Base-by-base conservation (phyloP, 2,329 filamentous ascomycete genomes). In the Stromatinia cepivora region DNA sequence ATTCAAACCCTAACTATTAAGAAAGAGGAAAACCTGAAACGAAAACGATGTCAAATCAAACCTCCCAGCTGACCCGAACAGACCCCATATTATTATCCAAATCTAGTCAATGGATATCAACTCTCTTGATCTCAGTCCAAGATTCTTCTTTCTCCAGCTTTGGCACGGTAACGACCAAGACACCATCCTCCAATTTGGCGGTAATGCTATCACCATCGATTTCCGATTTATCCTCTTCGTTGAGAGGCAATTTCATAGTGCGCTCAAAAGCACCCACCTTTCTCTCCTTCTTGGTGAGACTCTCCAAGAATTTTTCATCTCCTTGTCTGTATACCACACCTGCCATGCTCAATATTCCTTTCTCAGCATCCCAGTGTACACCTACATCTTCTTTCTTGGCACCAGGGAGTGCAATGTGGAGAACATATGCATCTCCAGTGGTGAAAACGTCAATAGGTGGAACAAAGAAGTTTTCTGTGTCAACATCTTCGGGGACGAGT, bases 401-500 rank as follows among this genome's bases (percentile, higher is more conserved):
- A 36, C 92, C 92, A 0, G 93, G 91, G 0, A 96, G 84, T 1
- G 91, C 89, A 61, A 88, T 77, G 79, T 95, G 92, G 11, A 95
- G 81, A 56, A 93, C 82, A 78, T 88, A 93, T 20, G 87, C 80
- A 45, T 81, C 80, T 9, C 87, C 80, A 7, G 89, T 90, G 78
- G 90, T 86, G 82, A 94, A 95, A 72, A 94, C 81, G 78, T 96
- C 92, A 68, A 89, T 82, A n/a, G 90, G 87, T 0, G 90, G 90
- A 7, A 80, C 79, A 79, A 92, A 90, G 70, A 82, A 78, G 66
- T 81, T 79, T 52, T 76, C 76, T 28, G 75, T 74, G 52, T 78
- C 77, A 15, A 72, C 71, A 36, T 71, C 69, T 46, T 69, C 66
- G 39, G 66, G 66, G n/a, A 73, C 71, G 20, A 71, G 52, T 20